Evolutionary conservation across 257 asterid genomes (phyloP), one percentile per base, ranked within the genome.

Genomic region (Fraxinus anomala): DNA sequence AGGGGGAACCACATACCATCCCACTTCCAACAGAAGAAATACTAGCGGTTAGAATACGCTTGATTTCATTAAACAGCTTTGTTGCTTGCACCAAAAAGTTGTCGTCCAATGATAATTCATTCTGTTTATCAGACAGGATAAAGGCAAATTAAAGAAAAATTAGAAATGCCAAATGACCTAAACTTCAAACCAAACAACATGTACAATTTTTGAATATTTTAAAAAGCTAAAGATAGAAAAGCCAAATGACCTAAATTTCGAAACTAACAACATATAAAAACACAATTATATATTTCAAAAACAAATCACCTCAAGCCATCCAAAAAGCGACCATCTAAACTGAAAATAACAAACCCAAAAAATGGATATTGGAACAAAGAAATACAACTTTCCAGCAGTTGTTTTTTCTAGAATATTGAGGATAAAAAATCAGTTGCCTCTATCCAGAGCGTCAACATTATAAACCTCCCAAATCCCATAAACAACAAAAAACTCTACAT

Each of bases 31-130:
- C 79, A 72, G 94, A 82, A 34, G 97, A 86, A 30, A 81, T 66
- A 82, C 83, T 92, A 65, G 88, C 80, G 75, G 77, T 66, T 77
- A 90, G 83, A 83, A 91, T 82, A 86, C 76, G 88, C 81, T 88
- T 91, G 87, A 91, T 90, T 77, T 91, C 94, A 6, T 80, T 88
- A 71, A 92, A 90, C 65, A 94, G 85, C 86, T 89, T 88, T 12
- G 82, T 82, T 2, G 94, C 94, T 85, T 88, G 87, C 30, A 72
- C 81, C 83, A 85, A 72, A 72, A 86, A 74, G 77, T 80, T 73
- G 75, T 80, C 92, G 21, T 84, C 93, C 84, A 86, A 37, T 47
- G 77, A 84, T 61, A 94, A 79, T 68, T 86, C 92, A 79, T 83
- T 88, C 97, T 94, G 91, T n/a, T 82, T 8, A 73, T 12, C 68